Percentiles rank a stretch among this genome's conserved stretches.
phyloP scores from a whole-genome alignment of 2,329 filamentous ascomycete genomes.

The Aspergillus viridinutans region DNA sequence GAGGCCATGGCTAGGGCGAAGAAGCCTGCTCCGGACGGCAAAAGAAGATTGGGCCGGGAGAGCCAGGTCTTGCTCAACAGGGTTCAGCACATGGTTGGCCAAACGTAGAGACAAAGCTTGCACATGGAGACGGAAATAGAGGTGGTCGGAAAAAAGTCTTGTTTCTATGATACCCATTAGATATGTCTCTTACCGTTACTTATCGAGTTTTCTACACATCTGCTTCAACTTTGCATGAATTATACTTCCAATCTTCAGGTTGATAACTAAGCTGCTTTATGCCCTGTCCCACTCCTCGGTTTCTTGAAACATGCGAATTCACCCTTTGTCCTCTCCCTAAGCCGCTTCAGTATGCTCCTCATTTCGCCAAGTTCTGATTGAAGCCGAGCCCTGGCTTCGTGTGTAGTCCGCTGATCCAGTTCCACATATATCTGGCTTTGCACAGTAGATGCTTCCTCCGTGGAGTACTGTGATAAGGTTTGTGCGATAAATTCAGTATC shows the following conservation, averaged over 20 bases:
- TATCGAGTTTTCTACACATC: neutral
- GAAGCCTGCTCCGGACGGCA: conserved; percentile 62
- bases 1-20: conserved; percentile 60
- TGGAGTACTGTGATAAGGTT: conserved; percentile 85
- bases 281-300: conserved; percentile 41
- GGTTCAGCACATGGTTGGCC: conserved; percentile 66
- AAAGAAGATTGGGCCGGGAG: conserved; percentile 76
- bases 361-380: conserved; percentile 88
- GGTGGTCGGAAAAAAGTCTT: neutral
- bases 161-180: conserved; percentile 18
- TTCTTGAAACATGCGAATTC: conserved; percentile 85
- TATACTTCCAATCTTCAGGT: conserved; percentile 3
- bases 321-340: conserved; percentile 75
- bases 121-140: neutral
- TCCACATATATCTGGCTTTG: conserved; percentile 92
- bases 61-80: conserved; percentile 72
- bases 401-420: conserved; percentile 82
- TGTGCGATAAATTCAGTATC: conserved; percentile 97
- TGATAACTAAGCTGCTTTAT: conserved; percentile 17
- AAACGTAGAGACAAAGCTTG: conserved; percentile 17
- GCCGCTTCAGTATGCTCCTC: conserved; percentile 76
- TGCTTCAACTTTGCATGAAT: neutral
- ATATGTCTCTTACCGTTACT: neutral
- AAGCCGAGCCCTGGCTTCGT: conserved; percentile 71
- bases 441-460: conserved; percentile 71